Evolutionary conservation across 108 stramenopile species (phyloP).

Genomic region (Cyclostephanos invisitatus): DNA sequence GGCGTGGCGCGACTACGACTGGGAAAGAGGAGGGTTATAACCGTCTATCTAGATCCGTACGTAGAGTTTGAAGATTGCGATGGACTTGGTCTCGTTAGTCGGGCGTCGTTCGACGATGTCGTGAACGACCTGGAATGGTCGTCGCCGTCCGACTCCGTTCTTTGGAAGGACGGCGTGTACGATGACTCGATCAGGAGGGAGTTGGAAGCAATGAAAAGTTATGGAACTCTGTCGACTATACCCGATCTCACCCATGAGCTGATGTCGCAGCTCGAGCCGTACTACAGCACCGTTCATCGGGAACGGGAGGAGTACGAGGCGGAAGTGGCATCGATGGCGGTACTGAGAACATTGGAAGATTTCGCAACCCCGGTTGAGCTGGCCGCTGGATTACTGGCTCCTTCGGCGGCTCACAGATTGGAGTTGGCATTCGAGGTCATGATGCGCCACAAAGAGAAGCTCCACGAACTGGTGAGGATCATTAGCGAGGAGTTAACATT

Average conservation of each 20-base stretch:
- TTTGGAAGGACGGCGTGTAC: neutral
- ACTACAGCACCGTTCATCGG: conserved; percentile 52
- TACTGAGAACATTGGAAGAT: conserved; percentile 44
- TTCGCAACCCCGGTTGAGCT: conserved; percentile 42
- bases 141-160: neutral
- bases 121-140: neutral
- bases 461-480: conserved; percentile 45
- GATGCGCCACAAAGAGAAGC: conserved; percentile 46
- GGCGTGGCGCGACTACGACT: conserved; percentile 46
- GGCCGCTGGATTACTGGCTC: conserved; percentile 44
- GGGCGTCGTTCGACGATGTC: neutral
- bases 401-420: conserved; percentile 57
- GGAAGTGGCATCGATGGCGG: conserved; percentile 59
- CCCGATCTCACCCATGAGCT: conserved; percentile 47
- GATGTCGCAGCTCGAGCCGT: conserved; percentile 45
- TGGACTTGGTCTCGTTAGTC: conserved; percentile 45
- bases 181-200: conserved; percentile 3
- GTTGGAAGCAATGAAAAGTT: conserved; percentile 46
- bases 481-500: conserved; percentile 45
- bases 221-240: conserved; percentile 48
- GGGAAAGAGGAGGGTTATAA: conserved; percentile 13
- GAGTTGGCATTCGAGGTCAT: conserved; percentile 50
- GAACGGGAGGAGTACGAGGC: conserved; percentile 63
- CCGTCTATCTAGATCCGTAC: neutral
- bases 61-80: conserved; percentile 61